Evolutionary conservation across 768 basidiomycete species (phyloP), one percentile per base, ranked within the genome.

Genomic region (Ephemerocybe angulata): DNA sequence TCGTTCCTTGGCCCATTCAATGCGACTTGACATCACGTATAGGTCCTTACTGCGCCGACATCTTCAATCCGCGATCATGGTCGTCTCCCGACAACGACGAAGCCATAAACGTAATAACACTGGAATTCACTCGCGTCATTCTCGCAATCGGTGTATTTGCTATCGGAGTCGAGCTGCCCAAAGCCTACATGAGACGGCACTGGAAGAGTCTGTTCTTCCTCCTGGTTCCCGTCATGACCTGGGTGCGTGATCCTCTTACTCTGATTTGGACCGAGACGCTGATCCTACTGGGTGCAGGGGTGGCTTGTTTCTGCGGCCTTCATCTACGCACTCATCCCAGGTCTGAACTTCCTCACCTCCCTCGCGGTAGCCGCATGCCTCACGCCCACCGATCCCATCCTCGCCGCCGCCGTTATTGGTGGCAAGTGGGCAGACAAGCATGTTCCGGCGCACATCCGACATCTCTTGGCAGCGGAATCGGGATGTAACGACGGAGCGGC

Each of bases 371-470:
- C 90, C 17, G 94, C 97, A 0, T 93, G 91, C 68, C 82, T 95
- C 31, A 96, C 94, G 0, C 93, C 93, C 1, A 99, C 97, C 29
- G 93, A 97, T 70, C 93, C 93, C 37, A 94, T 94, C 66, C 81
- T 97, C 49, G 93, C 93, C 0, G 89, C 93, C 17, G 91, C 93
- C 8, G 93, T 92, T 30, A 83, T 92, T 11, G 96, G 96, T 63
- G 96, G 96, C 29, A 95, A 91, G 74, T 99, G 93, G 73, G 97
- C 97, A 2, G 90, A 98, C 69, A 97, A 98, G 67, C 96, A 98
- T 64, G 96, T 98, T 22, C 91, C 90, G 1, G 85, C 87, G 1
- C 90, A 93, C 65, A 74, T 93, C 38, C 85, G 80, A 29, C 80
- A 83, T 59, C 71, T 83, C 1, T 65, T 82, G 3, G 84, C 85